Base-by-base conservation (phyloP, 23 red algal species). In the Gracilariopsis chorda region DNA sequence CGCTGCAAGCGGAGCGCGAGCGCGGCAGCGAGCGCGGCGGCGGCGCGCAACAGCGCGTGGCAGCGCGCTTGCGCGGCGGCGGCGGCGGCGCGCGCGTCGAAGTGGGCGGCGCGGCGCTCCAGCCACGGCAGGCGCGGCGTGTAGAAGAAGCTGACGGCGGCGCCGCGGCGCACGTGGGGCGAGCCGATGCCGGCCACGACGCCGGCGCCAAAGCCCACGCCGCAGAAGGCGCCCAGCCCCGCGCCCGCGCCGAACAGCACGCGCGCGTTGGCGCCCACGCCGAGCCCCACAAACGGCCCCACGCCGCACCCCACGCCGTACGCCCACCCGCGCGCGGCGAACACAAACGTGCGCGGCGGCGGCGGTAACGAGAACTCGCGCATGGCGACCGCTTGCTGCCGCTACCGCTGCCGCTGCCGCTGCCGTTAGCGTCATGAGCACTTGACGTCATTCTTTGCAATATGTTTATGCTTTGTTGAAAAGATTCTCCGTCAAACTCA, bases 301-400 rank as follows among this genome's bases (percentile, higher is more conserved):
- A 77, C 40, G 69, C 81, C 77, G 47, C 92, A 94, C 4, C 92
- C 92, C 48, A 87, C 83, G 30, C 92, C 92, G 59, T 80, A 94
- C 53, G 74, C 82, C 92, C 92, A 94, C 6, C 92, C 92, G 32
- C 44, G 9, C 1, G 82, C 92, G 30, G 48, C 46, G 40, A 79
- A 60, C 51, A 94, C 32, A 53, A 75, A 79, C 58, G 53, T 88
- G 42, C 58, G 68, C 35, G 92, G 92, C 46, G 92, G 92, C 43
- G 92, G 67, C 33, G 92, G 92, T 10, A 58, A 36, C 33, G 82
- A 51, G 47, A 88, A 94, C 37, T 73, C 67, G 7, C 25, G 7
- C 7, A 14, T 33, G 35, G 63, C 63, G 7, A 12, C 35, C 2
- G 52, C 52, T 19, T 24, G 52, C 52, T 3, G 12, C 20, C 12